These are phyloP conservation scores for Xylariaceae sp. DNA, from an alignment of 2,329 filamentous ascomycete species.

Conservation along the genomic window DNA sequence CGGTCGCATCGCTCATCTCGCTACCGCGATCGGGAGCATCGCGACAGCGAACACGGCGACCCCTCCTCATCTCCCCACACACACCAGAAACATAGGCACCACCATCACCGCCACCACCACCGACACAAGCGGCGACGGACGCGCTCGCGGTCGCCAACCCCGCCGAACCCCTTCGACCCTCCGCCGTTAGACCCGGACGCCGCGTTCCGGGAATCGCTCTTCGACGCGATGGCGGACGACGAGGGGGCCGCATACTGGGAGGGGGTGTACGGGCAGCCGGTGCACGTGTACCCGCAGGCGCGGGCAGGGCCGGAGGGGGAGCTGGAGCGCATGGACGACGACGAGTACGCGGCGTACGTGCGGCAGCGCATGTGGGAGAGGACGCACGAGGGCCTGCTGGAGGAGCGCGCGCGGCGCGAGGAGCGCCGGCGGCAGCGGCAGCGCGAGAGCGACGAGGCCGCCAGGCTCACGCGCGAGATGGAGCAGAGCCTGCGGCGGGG, in stretches of 20 bases:
- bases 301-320: conserved; percentile 51
- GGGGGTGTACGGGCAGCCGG: conserved; percentile 91
- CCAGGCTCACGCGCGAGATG: conserved; percentile 62
- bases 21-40: conserved; percentile 20
- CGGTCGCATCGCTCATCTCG: conserved; percentile 31
- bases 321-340: conserved; percentile 86
- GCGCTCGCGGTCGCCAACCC: conserved; percentile 48
- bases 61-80: conserved; percentile 13
- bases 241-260: conserved; percentile 97
- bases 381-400: conserved; percentile 79
- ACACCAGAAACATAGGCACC: conserved; percentile 29
- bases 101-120: conserved; percentile 35
- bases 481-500: conserved; percentile 70
- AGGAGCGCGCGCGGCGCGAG: conserved; percentile 69
- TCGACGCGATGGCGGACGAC: conserved; percentile 95
- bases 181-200: conserved; percentile 65
- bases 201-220: conserved; percentile 90
- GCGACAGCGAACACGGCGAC: conserved; percentile 10
- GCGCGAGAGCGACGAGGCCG: conserved; percentile 42
- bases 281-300: conserved; percentile 73
- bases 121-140: conserved; percentile 33
- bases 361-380: conserved; percentile 94
- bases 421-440: conserved; percentile 51
- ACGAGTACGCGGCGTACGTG: conserved; percentile 87
- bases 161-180: conserved; percentile 50